Base-by-base conservation (phyloP, 1,284 basidiomycete species). In the Apiotrichum sp. region DNA sequence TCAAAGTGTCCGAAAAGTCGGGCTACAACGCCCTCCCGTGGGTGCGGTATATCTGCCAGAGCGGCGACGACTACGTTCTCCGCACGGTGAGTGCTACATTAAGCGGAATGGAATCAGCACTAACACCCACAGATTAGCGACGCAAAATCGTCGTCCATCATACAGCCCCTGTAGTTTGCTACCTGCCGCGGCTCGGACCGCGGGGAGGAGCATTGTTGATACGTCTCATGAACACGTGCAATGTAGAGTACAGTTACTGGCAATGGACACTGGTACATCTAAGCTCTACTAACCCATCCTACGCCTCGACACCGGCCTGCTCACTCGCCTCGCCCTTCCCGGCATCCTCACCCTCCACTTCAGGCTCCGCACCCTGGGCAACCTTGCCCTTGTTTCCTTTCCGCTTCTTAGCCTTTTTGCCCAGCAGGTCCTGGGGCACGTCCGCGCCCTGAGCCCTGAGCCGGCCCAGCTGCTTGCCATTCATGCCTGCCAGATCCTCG, bases 1-100 rank as follows among this genome's bases (percentile, higher is more conserved):
- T 92, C 63, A 98, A 98, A 78, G 93, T 99, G 53, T 93, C 98
- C 1, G 96, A 98, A 77, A 98, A 98, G 82, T 93, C 89, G 56
- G 95, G 93, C 16, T 96, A 93, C 73, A 90, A 76, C 93, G 57
- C 91, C 38, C 57, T 61, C n/a, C 58, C 66, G 13, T 67, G 65
- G 66, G 66, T 68, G 32, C 54, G 65, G 31, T 67, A 67, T 75
- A 93, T 96, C 66, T 93, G 90, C 3, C 88, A 95, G 78, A 92
- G 96, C 65, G 93, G 93, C 16, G 93, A 97, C 72, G 93, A 98
- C 74, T 96, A 97, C 71, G 69, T 79, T 7, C 60, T 77, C 33
- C 63, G 74, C 44, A 76, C 74, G 32, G 67, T 69, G 33, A 50
- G 65, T 61, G 29, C 36, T 38, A 13, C 36, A 6, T 6, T 13